These are phyloP conservation scores for Pleurotus eryngii DNA, from an alignment of 768 basidiomycete genomes.

Conservation along the genomic window DNA sequence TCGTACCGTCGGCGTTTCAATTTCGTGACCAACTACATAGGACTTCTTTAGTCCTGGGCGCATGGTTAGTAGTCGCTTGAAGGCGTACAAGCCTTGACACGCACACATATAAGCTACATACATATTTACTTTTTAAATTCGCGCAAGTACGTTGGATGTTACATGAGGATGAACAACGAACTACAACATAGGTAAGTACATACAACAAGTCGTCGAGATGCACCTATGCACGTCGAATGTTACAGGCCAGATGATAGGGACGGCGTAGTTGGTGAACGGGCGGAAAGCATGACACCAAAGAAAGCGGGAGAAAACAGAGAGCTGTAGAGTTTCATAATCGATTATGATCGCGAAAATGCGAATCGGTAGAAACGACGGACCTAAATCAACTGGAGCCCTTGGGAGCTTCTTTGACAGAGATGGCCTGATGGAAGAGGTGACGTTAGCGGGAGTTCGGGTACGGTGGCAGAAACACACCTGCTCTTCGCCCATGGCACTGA, in stretches of 20 bases:
- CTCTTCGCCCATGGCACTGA: slow-evolving; percentile 92
- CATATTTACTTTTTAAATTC: slow-evolving; percentile 6
- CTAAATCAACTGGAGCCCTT: slow-evolving; percentile 35
- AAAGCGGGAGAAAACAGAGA: not conserved
- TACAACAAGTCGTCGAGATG: slow-evolving; percentile 6
- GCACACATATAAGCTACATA: not conserved
- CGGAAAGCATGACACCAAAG: not conserved
- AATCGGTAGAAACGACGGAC: not conserved
- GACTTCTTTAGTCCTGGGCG: too few relatives aligned
- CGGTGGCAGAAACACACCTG: slow-evolving; percentile 42
- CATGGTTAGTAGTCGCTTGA: too few relatives aligned
- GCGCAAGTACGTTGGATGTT: not conserved
- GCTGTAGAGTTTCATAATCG: not conserved
- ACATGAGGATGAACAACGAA: slow-evolving; percentile 2
- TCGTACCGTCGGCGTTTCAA: too few relatives aligned
- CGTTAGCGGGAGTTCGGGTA: not conserved
- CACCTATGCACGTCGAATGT: not conserved
- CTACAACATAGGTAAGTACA: not conserved
- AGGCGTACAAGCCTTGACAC: too few relatives aligned
- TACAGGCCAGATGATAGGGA: not conserved
- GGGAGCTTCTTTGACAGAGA: slow-evolving; percentile 88
- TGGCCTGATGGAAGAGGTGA: slow-evolving; percentile 43
- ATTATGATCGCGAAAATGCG: not conserved
- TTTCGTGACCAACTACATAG: too few relatives aligned
- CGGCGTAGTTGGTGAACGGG: not conserved